These are phyloP conservation scores for Salix suchowensis DNA, from an alignment of 345 rosid species.

Conservation along the genomic window DNA sequence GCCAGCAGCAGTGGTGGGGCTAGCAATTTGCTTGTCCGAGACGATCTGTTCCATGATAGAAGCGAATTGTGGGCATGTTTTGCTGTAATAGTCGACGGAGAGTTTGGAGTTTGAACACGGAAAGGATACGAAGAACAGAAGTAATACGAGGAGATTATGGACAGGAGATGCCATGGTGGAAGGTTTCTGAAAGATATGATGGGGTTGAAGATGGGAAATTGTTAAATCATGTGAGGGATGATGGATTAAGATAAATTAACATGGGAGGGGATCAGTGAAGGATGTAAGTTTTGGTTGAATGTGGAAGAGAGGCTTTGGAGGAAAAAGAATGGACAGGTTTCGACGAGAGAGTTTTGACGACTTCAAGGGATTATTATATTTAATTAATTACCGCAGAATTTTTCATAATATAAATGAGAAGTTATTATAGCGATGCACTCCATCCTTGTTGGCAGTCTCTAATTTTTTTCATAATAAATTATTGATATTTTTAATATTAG, in stretches of 20 bases:
- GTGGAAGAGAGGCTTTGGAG: conserved; percentile 32
- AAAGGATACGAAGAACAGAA: not conserved
- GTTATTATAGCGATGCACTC: too few relatives aligned
- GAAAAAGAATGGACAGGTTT: not conserved
- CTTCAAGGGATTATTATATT: not conserved
- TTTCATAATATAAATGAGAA: not conserved
- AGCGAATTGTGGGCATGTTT: conserved; percentile 10
- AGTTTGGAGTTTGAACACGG: not conserved
- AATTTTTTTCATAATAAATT: too few relatives aligned
- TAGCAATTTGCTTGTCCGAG: conserved; percentile 8
- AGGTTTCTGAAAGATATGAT: not conserved
- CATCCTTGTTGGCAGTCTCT: too few relatives aligned
- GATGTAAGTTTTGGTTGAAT: not conserved
- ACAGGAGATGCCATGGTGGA: not conserved
- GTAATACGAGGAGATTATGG: not conserved
- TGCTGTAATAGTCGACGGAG: conserved; percentile 7
- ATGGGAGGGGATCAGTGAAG: not conserved
- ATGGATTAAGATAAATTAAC: not conserved
- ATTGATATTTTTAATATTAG: too few relatives aligned
- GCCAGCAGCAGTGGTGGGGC: conserved; percentile 17
- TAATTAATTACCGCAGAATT: not conserved
- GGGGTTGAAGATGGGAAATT: not conserved
- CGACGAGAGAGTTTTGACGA: not conserved
- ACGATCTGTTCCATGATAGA: not conserved
- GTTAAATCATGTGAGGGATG: not conserved